These are phyloP conservation scores for Lodderomyces elongisporus DNA, from an alignment of 1,139 yeast genomes.

Conservation along the genomic window DNA sequence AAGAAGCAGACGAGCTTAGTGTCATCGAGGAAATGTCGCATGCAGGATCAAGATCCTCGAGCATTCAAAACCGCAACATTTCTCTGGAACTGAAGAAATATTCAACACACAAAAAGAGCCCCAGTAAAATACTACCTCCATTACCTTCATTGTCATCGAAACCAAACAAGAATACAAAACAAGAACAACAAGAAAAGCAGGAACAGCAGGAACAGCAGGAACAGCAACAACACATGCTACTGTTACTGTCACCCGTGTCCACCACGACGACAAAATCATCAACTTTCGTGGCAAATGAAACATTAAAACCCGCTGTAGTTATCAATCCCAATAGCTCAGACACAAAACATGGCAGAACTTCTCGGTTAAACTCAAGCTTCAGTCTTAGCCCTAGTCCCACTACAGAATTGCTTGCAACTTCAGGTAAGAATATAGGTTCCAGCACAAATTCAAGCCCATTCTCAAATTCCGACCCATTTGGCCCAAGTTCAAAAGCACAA, in stretches of 20 bases:
- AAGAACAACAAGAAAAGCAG: no score
- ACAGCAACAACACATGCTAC: no score
- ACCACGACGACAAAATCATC: no score
- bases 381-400: neutral
- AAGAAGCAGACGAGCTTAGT: constrained; percentile 33
- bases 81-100: no score
- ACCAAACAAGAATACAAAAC: no score
- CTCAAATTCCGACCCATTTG: no score
- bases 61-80: constrained; percentile 14
- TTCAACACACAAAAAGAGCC: neutral
- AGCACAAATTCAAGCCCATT: neutral
- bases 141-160: no score
- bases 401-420: neutral
- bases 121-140: neutral
- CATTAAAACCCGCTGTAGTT: no score
- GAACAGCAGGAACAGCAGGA: no score
- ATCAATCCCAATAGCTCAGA: no score
- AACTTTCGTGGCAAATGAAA: neutral
- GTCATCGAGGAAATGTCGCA: constrained; percentile 39
- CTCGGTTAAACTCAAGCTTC: neutral
- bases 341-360: no score
- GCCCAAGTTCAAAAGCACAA: neutral
- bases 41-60: constrained; percentile 28
- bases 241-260: no score
- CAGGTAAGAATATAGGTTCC: neutral